Evolutionary conservation across 208 protist species (phyloP).

Genomic region (Blechomonas ayalai): DNA sequence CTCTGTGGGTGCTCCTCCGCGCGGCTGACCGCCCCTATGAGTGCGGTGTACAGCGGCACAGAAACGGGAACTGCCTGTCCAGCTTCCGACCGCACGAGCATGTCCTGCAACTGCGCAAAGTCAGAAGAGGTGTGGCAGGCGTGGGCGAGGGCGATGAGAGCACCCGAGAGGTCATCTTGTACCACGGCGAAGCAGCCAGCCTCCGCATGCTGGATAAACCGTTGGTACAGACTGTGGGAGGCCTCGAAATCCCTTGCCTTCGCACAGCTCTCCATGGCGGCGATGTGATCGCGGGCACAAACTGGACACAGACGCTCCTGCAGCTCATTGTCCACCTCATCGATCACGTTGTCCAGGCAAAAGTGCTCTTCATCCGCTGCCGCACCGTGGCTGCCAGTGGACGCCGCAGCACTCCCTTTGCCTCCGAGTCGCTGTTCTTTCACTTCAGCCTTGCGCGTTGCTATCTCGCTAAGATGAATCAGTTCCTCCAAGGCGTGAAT

Average conservation of each 20-base stretch:
- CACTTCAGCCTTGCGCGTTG: slow-evolving; percentile 2
- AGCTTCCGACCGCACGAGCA: slow-evolving; percentile 47
- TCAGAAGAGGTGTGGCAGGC: slow-evolving; percentile 35
- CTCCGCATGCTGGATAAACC: slow-evolving; percentile 49
- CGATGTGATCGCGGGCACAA: slow-evolving; percentile 52
- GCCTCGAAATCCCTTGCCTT: slow-evolving; percentile 46
- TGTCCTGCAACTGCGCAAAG: slow-evolving; percentile 46
- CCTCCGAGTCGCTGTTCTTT: background rate
- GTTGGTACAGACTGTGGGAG: slow-evolving; percentile 56
- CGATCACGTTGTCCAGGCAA: slow-evolving; percentile 49
- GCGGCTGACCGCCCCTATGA: slow-evolving; percentile 64
- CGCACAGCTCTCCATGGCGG: slow-evolving; percentile 59
- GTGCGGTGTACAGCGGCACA: slow-evolving; percentile 63
- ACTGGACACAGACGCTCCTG: slow-evolving; percentile 30
- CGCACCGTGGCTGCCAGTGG: background rate
- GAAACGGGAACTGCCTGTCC: slow-evolving; percentile 51
- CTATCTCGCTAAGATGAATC: slow-evolving; percentile 29
- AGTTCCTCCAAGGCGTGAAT: slow-evolving; percentile 43
- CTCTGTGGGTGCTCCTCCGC: slow-evolving; percentile 41
- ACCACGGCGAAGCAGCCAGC: slow-evolving; percentile 26
- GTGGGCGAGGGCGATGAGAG: slow-evolving; percentile 43
- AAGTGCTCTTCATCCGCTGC: slow-evolving; percentile 14
- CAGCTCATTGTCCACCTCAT: slow-evolving; percentile 41
- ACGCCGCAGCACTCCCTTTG: background rate
- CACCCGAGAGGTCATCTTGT: slow-evolving; percentile 18